Evolutionary conservation across 257 asterid genomes (phyloP).

Genomic region (Prunella vulgaris): DNA sequence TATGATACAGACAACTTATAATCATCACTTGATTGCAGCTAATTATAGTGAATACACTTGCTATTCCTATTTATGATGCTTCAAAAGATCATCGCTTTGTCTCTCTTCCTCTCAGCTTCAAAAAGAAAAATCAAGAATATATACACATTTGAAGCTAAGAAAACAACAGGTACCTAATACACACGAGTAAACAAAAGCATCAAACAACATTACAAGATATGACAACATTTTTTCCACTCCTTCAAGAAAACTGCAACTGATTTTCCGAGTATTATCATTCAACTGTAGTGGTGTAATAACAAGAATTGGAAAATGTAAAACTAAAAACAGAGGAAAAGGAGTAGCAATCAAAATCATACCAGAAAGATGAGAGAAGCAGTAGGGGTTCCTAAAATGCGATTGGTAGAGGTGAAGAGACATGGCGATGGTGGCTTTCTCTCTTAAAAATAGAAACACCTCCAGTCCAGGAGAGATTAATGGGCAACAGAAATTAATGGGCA

Average conservation of each 20-base stretch:
- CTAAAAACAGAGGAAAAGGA: not conserved
- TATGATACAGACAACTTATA: not conserved
- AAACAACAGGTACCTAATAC: not conserved
- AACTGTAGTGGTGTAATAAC: too few species aligned
- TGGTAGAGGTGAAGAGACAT: slow-evolving; percentile 6
- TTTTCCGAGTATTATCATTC: too few species aligned
- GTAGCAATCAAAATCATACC: not conserved
- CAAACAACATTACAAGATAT: too few species aligned
- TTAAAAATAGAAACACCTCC: too few species aligned
- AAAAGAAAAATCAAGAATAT: not conserved
- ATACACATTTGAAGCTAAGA: not conserved
- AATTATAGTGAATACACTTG: too few species aligned
- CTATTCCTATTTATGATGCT: not conserved
- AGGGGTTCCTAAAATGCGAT: slow-evolving; percentile 8
- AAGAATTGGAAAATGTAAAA: too few species aligned
- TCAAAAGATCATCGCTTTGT: not conserved
- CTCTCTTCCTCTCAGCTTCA: not conserved
- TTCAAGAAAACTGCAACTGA: too few species aligned
- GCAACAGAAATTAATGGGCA: too few species aligned
- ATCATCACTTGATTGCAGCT: not conserved
- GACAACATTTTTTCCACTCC: too few species aligned
- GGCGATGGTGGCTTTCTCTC: slow-evolving; percentile 18
- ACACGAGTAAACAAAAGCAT: not conserved
- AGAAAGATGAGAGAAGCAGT: slow-evolving; percentile 18
- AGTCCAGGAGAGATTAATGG: too few species aligned